Conservation (phyloP, 345 rosid species). For the Bretschneidera sinensis region DNA sequence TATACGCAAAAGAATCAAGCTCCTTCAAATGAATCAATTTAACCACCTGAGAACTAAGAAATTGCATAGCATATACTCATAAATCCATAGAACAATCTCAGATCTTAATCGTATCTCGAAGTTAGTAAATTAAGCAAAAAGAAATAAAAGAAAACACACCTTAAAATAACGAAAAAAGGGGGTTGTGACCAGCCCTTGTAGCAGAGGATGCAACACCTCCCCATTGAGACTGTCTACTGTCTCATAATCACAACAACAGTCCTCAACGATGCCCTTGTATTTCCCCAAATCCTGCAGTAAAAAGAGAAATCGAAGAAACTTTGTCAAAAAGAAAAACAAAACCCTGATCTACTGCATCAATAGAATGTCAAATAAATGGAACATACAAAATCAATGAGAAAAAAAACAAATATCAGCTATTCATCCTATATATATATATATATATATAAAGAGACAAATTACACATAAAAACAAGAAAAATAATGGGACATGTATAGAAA, state of each 20-base stretch:
- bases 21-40: not conserved
- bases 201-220: conserved; percentile 69
- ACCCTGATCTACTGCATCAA: not conserved
- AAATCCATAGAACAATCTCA: not conserved
- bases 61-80: not conserved
- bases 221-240: conserved; percentile 71
- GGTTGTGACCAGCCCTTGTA: conserved; percentile 77
- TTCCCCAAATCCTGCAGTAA: conserved; percentile 37
- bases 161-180: conserved; percentile 90
- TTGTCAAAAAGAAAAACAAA: not conserved
- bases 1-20: not conserved
- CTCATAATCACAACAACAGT: conserved; percentile 92
- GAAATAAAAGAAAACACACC: conserved; percentile 47
- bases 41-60: not conserved
- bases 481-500: not conserved
- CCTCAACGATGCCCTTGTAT: conserved; percentile 75
- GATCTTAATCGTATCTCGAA: not conserved
- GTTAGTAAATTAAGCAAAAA: too few relatives aligned
- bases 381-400: not conserved
- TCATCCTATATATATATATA: not conserved
- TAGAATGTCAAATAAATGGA: not conserved
- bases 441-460: too few relatives aligned
- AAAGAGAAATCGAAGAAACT: not conserved
- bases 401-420: not conserved
- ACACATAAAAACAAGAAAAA: too few relatives aligned